Base-by-base conservation (phyloP, 345 rosid species). In the Brassica nigra region DNA sequence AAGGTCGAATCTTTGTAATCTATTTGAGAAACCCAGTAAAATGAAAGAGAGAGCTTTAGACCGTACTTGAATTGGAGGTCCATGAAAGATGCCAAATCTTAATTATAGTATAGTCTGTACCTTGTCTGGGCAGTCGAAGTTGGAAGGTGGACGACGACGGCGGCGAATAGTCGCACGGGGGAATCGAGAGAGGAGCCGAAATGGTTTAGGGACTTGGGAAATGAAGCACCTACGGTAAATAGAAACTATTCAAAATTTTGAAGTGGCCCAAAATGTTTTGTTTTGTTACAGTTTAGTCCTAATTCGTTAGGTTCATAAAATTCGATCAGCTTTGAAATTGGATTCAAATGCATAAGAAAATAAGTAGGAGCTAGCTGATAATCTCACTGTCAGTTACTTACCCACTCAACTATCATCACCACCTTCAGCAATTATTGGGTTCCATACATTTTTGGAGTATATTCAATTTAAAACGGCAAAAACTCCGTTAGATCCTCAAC, bases 11-110 rank as follows among this genome's bases (percentile, higher is more conserved):
- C 49, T 71, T 73, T 42, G 11, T 23, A 23, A 68, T 31, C 52
- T n/a, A 66, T 37, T 47, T 61, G 47, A 79, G 64, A 73, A 67
- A 61, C 62, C 68, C 54, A 66, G 39, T 62, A 3, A 34, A 64
- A 29, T 18, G 6, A 54, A 52, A 30, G 3, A 30, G 2, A 30
- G 3, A n/a, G 57, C 73, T 54, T 75, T 34, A 36, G n/a, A 12
- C 66, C 29, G 66, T 62, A 58, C 72, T 42, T 66, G 36, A 78
- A 66, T 39, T 30, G 6, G 36, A 37, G 14, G 27, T 65, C 70
- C 42, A 66, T 31, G 7, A 36, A 63, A 39, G 18, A 57, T 66
- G 34, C 8, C 34, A 58, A 65, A 71, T 72, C 64, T 5, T 5
- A 77, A 5, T 29, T 23, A 66, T 42, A 70, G 15, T 62, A n/a